These are phyloP conservation scores for Pyrus hybrid DNA, from an alignment of 331 rosid species.

Conservation along the genomic window DNA sequence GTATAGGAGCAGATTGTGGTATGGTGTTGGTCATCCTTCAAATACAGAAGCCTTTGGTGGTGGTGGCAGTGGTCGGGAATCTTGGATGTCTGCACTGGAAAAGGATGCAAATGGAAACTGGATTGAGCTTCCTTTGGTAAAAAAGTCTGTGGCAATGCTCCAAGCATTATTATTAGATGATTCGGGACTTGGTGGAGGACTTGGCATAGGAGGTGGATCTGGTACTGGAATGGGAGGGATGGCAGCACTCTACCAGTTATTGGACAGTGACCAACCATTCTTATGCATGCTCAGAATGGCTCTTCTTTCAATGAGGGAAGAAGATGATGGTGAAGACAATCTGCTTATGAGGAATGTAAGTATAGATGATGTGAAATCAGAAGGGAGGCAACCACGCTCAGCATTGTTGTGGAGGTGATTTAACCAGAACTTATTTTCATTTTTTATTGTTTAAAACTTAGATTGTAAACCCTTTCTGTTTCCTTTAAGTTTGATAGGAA, in stretches of 20 bases:
- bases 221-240: conserved; percentile 99
- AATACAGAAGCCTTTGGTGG: conserved; percentile 58
- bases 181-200: conserved; percentile 97
- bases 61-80: conserved; percentile 87
- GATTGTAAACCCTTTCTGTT: background rate
- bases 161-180: conserved; percentile 90
- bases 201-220: conserved; percentile 98
- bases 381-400: conserved; percentile 67
- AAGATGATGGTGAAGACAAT: conserved; percentile 60
- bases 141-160: conserved; percentile 90
- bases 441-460: background rate
- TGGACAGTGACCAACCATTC: conserved; percentile 99
- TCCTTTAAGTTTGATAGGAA: background rate
- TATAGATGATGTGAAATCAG: conserved; percentile 42
- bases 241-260: conserved; percentile 83
- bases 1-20: conserved; percentile 93
- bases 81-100: conserved; percentile 77
- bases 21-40: conserved; percentile 88
- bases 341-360: conserved; percentile 41
- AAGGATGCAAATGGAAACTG: conserved; percentile 77
- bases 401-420: conserved; percentile 90
- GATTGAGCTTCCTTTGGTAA: conserved; percentile 89
- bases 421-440: conserved; percentile 6
- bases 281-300: conserved; percentile 98
- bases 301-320: conserved; percentile 97